Base-by-base conservation (phyloP, 225 moss, liverwort and hornwort genomes). In the Physcomitrellopsis africana region DNA sequence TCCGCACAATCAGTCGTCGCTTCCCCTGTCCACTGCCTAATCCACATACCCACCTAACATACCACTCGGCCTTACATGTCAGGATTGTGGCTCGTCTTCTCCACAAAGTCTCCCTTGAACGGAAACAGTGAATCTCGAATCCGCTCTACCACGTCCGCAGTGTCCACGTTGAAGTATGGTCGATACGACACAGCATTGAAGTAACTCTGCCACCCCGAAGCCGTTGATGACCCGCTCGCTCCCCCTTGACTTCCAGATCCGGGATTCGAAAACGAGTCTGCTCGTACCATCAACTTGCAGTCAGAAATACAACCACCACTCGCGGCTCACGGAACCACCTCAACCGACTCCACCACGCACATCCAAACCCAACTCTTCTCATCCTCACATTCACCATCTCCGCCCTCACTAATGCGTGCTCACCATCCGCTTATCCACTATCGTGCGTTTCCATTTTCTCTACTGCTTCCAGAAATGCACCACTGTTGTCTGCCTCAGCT, bases 101-200 rank as follows among this genome's bases (percentile, higher is more conserved):
- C 99, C 63, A 99, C 90, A 74, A 99, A 99, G 83, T 99, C 93
- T 18, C 99, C 95, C 84, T 93, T 87, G 42, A 95, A 99, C 27
- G 95, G 95, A 22, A 99, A 93, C 5, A 99, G 82, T 16, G 99
- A 99, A 78, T 99, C 99, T 63, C 68, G 81, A 72, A 99, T 86
- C 70, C 99, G 90, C 58, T 88, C 85, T 57, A 99, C 76, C 45
- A 99, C 99, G 85, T 99, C 95, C 3, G 74, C 66, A 51, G 99
- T 95, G 80, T 99, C 99, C n/a, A 99, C 93, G 67, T 95, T 95
- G 63, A 99, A 99, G 84, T 95, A 99, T 29, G 99, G 99, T 77
- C 99, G 91, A 81, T 99, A 99, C 32, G 95, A 81, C 76, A 90
- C 79, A 57, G 91, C 86, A 78, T 93, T 95, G 82, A 99, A 99